Percentiles rank a stretch among this genome's conserved stretches.
Evolutionary conservation across 2,329 filamentous ascomycete genomes (phyloP).

Genomic region (Colletotrichum karsti): DNA sequence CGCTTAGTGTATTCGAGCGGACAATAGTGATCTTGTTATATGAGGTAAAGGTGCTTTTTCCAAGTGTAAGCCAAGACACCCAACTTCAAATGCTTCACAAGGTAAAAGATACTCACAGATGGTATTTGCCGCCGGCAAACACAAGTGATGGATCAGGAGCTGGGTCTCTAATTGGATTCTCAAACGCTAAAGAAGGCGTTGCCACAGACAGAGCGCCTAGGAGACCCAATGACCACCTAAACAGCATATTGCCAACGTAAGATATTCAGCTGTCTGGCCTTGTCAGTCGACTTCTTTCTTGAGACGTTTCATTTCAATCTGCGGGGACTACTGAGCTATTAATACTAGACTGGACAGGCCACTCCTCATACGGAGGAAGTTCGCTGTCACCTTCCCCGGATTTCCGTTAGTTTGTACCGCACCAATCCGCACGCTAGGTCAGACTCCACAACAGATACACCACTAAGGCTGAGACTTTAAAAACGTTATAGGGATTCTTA

Average conservation of each 20-base stretch:
- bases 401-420: not conserved
- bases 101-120: not conserved
- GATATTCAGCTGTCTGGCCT: not conserved
- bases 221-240: not conserved
- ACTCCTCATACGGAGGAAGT: not conserved
- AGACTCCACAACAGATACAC: not conserved
- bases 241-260: not conserved
- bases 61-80: not conserved
- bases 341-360: not conserved
- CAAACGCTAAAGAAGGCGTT: not conserved
- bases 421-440: not conserved
- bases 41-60: not conserved
- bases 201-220: not conserved
- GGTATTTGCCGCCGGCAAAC: not conserved
- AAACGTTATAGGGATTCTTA: not conserved
- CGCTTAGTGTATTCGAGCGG: not conserved
- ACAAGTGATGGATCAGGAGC: not conserved
- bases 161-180: not conserved
- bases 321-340: too few species aligned
- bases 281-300: not conserved
- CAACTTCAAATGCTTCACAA: fast-evolving
- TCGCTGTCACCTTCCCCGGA: not conserved
- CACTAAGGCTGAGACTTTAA: not conserved
- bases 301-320: not conserved
- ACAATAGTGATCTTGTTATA: not conserved